Conservation (phyloP, 176 grass and related monocot genomes). For the Pharus latifolius region DNA sequence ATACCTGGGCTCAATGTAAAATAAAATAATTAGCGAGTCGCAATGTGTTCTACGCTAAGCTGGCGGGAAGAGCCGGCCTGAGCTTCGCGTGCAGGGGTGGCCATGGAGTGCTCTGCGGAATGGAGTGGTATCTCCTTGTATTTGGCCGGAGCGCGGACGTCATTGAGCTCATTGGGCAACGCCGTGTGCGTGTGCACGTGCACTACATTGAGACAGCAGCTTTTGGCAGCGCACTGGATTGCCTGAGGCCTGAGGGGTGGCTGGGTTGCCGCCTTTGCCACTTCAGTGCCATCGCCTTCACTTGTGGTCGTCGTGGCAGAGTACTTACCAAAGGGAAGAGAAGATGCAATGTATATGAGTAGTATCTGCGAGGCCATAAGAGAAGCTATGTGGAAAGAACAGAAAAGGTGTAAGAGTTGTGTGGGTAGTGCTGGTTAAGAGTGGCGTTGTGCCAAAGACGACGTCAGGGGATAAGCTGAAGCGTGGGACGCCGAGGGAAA, state of each 20-base stretch:
- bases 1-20: no score
- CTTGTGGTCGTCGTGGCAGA: conserved; percentile 29
- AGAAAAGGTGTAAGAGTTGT: conserved; percentile 3
- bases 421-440: conserved; percentile 24
- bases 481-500: conserved; percentile 18
- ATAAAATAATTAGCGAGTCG: not conserved
- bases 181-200: conserved; percentile 6
- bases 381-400: conserved; percentile 21
- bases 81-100: conserved; percentile 39
- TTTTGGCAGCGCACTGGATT: not conserved
- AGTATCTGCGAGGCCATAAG: conserved; percentile 29
- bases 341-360: not conserved
- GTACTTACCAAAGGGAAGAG: conserved; percentile 11
- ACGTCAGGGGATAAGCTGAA: conserved; percentile 41
- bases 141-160: conserved; percentile 17
- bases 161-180: not conserved
- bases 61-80: not conserved
- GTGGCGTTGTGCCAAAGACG: conserved; percentile 35
- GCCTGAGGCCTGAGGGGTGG: conserved; percentile 25
- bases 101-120: conserved; percentile 16
- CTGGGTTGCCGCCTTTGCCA: conserved; percentile 18
- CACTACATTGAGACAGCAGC: conserved; percentile 40
- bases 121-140: conserved; percentile 37
- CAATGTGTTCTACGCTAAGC: conserved; percentile 16
- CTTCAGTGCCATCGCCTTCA: not conserved